A percentile compares a stretch with the other conserved stretches of the same genome.
These are phyloP conservation scores for Fusarium transvaalense DNA, from an alignment of 2,329 filamentous ascomycete species.

Conservation along the genomic window DNA sequence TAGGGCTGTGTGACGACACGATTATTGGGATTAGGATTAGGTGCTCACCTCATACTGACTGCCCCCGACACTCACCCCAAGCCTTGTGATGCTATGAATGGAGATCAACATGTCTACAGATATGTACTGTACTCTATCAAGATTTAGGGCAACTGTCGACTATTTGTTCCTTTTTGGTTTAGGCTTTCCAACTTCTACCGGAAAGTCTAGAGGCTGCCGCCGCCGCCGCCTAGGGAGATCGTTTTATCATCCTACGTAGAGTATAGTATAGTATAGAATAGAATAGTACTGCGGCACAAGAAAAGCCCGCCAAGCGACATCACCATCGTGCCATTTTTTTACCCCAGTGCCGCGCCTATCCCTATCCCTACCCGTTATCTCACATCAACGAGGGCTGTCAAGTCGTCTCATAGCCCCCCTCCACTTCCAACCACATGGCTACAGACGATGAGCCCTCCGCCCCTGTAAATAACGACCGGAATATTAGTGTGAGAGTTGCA, in stretches of 20 bases:
- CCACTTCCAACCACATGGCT: constrained; percentile 35
- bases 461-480: constrained; percentile 20
- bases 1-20: constrained; percentile 51
- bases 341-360: constrained; percentile 31
- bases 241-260: neutral
- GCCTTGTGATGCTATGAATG: constrained; percentile 15
- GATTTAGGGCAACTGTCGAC: constrained; percentile 16
- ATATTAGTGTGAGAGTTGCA: constrained; percentile 18
- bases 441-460: neutral
- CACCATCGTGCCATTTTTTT: constrained; percentile 25
- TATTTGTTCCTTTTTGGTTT: constrained; percentile 33
- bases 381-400: neutral
- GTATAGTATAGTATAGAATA: too few species aligned
- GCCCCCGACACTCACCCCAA: neutral
- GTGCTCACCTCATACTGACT: constrained; percentile 1
- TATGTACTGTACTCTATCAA: too few species aligned
- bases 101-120: constrained; percentile 7
- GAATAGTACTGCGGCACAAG: constrained; percentile 5
- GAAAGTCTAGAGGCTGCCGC: neutral
- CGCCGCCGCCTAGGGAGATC: too few species aligned
- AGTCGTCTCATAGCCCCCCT: constrained; percentile 21
- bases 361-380: constrained; percentile 19
- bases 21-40: constrained; percentile 6
- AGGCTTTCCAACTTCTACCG: constrained; percentile 4
- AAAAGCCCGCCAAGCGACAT: constrained; percentile 24